Conservation (phyloP, 2,329 filamentous ascomycete genomes). For the Septoria petroselini region DNA sequence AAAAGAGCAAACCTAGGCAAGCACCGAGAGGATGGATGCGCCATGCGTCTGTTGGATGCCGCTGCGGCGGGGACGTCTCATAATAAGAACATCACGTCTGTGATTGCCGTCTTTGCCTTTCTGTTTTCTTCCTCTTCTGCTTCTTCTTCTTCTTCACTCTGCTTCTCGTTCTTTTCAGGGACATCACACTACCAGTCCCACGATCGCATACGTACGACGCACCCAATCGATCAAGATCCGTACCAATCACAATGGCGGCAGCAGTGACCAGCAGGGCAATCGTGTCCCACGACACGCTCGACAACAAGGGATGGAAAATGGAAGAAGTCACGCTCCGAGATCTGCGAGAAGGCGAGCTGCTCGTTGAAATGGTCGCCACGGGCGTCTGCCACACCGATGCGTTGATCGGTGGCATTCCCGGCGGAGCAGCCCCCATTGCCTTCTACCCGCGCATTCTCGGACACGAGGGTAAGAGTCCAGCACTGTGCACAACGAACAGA, state of each 20-base stretch:
- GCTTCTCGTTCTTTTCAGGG: slow-evolving; percentile 15
- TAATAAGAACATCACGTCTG: neutral
- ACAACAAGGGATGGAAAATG: slow-evolving; percentile 42
- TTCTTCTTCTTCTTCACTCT: neutral
- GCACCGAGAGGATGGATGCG: no score
- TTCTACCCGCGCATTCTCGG: slow-evolving; percentile 51
- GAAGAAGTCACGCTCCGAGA: slow-evolving; percentile 40
- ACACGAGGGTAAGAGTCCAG: slow-evolving; percentile 48
- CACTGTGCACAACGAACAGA: neutral
- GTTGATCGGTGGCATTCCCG: slow-evolving; percentile 44
- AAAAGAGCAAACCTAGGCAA: neutral
- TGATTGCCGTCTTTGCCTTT: slow-evolving; percentile 14
- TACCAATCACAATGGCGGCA: no score
- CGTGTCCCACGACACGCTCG: slow-evolving; percentile 40
- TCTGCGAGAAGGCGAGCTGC: slow-evolving; percentile 48
- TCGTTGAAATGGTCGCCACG: slow-evolving; percentile 53
- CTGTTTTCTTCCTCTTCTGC: slow-evolving; percentile 2
- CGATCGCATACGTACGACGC: slow-evolving; percentile 25
- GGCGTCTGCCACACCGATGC: slow-evolving; percentile 58
- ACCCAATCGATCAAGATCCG: slow-evolving; percentile 16
- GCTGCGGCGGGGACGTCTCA: no score
- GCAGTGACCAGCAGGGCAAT: slow-evolving; percentile 37
- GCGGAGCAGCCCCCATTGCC: slow-evolving; percentile 37
- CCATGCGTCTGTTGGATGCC: no score
- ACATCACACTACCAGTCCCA: slow-evolving; percentile 32